Evolutionary conservation across 116 monocot genomes (phyloP).

Genomic region (Posidonia oceanica): DNA sequence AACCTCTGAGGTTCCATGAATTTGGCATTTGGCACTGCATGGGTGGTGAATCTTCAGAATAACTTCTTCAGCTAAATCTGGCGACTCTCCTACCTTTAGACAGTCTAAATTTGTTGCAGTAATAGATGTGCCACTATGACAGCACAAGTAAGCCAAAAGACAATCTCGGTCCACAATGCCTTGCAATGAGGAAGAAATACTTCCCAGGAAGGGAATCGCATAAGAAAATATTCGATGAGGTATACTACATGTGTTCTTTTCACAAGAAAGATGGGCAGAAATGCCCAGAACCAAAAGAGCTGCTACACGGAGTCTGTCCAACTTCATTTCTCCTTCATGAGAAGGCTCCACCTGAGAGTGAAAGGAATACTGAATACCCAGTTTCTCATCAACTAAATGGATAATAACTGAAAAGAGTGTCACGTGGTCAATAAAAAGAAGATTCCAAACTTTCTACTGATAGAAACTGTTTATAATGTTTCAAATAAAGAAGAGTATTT

Average conservation of each 20-base stretch:
- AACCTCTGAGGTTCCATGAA: background rate
- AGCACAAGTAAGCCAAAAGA: constrained; percentile 46
- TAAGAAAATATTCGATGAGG: constrained; percentile 45
- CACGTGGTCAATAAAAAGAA: too few relatives aligned
- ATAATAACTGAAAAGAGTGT: background rate
- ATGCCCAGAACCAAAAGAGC: constrained; percentile 46
- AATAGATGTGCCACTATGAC: constrained; percentile 25
- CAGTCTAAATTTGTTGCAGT: constrained; percentile 8
- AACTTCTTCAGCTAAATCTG: background rate
- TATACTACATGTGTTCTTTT: constrained; percentile 16
- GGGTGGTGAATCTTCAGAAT: background rate
- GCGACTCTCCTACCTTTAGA: constrained; percentile 14
- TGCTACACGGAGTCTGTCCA: constrained; percentile 40
- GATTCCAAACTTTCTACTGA: too few relatives aligned
- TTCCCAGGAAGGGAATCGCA: constrained; percentile 55
- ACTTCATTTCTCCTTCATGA: constrained; percentile 33
- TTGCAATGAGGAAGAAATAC: constrained; percentile 39
- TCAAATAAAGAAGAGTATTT: too few relatives aligned
- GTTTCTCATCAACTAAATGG: background rate
- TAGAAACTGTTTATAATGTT: too few relatives aligned
- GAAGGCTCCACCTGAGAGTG: constrained; percentile 31
- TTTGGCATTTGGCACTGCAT: constrained; percentile 6
- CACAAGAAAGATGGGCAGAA: constrained; percentile 30
- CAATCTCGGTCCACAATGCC: constrained; percentile 26
- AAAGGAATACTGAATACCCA: background rate